A percentile compares a stretch with the other conserved stretches of the same genome.
Conservation (phyloP, 768 basidiomycete species). For the Fomitopsis serialis region DNA sequence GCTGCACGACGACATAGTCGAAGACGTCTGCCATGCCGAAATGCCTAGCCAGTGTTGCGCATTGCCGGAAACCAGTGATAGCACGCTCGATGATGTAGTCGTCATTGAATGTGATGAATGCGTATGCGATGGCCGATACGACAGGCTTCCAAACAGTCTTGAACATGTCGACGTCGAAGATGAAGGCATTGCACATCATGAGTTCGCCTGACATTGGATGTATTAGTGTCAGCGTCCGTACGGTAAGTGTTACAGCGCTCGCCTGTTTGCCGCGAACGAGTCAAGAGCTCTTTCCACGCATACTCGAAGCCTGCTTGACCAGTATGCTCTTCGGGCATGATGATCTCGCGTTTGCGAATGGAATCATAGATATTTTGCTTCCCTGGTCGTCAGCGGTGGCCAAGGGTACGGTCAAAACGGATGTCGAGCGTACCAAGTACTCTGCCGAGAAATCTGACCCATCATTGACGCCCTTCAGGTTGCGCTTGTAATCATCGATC, state of each 20-base stretch:
- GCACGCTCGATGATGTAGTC: constrained; percentile 94
- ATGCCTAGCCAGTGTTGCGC: constrained; percentile 85
- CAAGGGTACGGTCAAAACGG: not conserved
- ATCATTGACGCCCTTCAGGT: constrained; percentile 90
- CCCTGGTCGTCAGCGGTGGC: not conserved
- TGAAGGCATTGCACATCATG: constrained; percentile 72
- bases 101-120: constrained; percentile 94
- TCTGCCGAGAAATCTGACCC: constrained; percentile 77
- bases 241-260: constrained; percentile 14
- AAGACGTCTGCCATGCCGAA: constrained; percentile 93
- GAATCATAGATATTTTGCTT: constrained; percentile 91
- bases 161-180: constrained; percentile 93
- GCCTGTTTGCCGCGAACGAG: constrained; percentile 80
- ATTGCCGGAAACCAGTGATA: constrained; percentile 95
- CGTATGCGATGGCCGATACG: constrained; percentile 91
- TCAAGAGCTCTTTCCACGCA: constrained; percentile 94
- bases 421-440: constrained; percentile 60
- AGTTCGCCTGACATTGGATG: constrained; percentile 41
- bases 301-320: constrained; percentile 97
- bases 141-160: constrained; percentile 88
- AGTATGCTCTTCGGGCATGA: constrained; percentile 96
- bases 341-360: constrained; percentile 89
- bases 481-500: constrained; percentile 88
- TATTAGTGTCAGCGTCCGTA: not conserved
- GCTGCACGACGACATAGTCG: constrained; percentile 90